phyloP scores from a whole-genome alignment of 441 rosid genomes.

The Populus hybrid region DNA sequence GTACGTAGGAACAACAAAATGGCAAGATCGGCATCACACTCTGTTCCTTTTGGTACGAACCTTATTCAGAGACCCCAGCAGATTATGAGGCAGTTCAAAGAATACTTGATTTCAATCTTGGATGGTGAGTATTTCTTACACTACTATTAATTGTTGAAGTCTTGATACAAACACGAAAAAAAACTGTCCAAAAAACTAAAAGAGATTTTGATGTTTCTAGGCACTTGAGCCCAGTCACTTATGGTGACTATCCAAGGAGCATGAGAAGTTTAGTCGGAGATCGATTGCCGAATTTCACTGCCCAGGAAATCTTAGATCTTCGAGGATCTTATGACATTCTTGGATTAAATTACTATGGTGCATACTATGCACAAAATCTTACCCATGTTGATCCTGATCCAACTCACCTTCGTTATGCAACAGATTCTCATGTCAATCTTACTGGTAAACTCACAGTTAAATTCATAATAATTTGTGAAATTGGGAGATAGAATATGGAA shows the following conservation, averaged over 20 bases:
- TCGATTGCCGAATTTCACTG: slow-evolving; percentile 35
- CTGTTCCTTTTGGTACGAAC: neutral
- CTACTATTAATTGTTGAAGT: too few species aligned
- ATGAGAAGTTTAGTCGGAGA: slow-evolving; percentile 31
- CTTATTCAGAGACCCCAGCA: neutral
- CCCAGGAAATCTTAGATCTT: slow-evolving; percentile 25
- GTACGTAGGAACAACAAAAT: slow-evolving; percentile 5
- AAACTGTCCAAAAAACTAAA: too few species aligned
- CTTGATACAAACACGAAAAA: too few species aligned
- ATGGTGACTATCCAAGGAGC: slow-evolving; percentile 37
- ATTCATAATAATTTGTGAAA: too few species aligned
- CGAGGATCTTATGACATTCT: slow-evolving; percentile 42
- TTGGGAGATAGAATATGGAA: too few species aligned
- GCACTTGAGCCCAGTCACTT: slow-evolving; percentile 28
- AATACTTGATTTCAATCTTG: slow-evolving; percentile 13
- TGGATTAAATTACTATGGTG: slow-evolving; percentile 37
- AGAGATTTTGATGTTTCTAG: slow-evolving; percentile 4
- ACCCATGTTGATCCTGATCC: too few species aligned
- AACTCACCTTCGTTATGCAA: too few species aligned
- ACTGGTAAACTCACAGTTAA: too few species aligned
- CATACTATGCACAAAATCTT: slow-evolving; percentile 25
- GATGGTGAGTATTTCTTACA: slow-evolving; percentile 11
- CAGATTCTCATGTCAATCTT: too few species aligned
- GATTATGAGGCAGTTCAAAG: neutral
- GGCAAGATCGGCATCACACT: too few species aligned